phyloP scores from a whole-genome alignment of 2,329 filamentous ascomycete genomes.

The Amauroascus niger region DNA sequence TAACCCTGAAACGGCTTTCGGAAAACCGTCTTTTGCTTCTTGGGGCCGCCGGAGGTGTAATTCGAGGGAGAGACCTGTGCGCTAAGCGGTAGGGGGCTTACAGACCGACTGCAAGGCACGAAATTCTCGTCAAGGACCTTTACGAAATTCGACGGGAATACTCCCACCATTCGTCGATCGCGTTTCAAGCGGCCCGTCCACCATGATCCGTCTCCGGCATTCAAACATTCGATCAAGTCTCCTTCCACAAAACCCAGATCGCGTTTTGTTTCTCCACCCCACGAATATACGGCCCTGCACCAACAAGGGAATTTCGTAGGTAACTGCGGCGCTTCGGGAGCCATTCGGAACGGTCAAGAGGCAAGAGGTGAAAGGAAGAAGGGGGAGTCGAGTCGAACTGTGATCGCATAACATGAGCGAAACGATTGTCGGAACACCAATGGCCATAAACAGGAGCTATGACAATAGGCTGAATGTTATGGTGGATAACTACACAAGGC shows the following conservation, averaged over 20 bases:
- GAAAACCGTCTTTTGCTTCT: constrained; percentile 50
- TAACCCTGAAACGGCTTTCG: constrained; percentile 59
- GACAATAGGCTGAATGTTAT: neutral
- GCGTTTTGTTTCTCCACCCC: constrained; percentile 89
- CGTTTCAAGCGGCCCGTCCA: constrained; percentile 90
- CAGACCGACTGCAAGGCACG: constrained; percentile 51
- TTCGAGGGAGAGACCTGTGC: constrained; percentile 30
- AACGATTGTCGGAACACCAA: neutral
- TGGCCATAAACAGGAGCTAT: neutral
- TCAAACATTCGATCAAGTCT: constrained; percentile 94
- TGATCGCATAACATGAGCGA: constrained; percentile 6
- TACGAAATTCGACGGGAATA: constrained; percentile 97
- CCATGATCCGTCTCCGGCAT: constrained; percentile 95
- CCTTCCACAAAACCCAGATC: constrained; percentile 96
- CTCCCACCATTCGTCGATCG: constrained; percentile 79
- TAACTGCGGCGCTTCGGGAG: constrained; percentile 42
- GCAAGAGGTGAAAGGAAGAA: neutral
- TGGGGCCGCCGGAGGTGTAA: constrained; percentile 44
- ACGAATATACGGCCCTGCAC: constrained; percentile 85
- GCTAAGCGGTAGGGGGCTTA: constrained; percentile 43
- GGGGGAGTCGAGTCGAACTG: neutral
- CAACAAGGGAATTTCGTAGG: constrained; percentile 80
- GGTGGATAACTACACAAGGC: neutral
- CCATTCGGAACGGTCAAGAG: constrained; percentile 30
- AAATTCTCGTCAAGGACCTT: constrained; percentile 78